Evolutionary conservation across 495 filamentous ascomycete genomes (phyloP).

Genomic region (Aspergillus biplanus): DNA sequence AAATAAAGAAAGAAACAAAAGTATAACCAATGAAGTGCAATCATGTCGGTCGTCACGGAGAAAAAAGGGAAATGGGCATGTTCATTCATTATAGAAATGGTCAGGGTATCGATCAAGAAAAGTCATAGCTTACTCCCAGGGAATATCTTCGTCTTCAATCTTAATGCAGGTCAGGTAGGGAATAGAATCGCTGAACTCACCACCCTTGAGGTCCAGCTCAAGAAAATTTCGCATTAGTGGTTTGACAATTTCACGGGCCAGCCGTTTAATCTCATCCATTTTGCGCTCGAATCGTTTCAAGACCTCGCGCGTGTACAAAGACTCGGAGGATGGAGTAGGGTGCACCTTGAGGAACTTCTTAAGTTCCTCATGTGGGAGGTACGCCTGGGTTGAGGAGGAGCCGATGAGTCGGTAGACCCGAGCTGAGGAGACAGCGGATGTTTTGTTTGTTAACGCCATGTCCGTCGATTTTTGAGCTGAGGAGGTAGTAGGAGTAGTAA

Average conservation of each 20-base stretch:
- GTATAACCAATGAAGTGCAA: background rate
- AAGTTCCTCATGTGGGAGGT: conserved; percentile 82
- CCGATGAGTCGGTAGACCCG: conserved; percentile 75
- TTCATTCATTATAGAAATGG: conserved; percentile 1
- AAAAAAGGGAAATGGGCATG: conserved; percentile 4
- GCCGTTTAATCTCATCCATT: conserved; percentile 82
- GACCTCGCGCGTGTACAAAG: conserved; percentile 75
- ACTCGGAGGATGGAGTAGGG: conserved; percentile 47
- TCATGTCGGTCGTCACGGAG: conserved; percentile 3
- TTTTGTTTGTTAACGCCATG: conserved; percentile 22
- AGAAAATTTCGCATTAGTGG: conserved; percentile 83
- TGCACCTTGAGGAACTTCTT: conserved; percentile 82
- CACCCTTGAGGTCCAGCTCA: conserved; percentile 68
- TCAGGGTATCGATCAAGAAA: conserved; percentile 16
- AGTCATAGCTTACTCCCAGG: conserved; percentile 60
- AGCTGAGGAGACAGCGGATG: conserved; percentile 46
- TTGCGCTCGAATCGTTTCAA: conserved; percentile 80
- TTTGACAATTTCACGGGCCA: conserved; percentile 80
- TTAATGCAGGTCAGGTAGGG: conserved; percentile 82
- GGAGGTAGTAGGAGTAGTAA: conserved; percentile 32
- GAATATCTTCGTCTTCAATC: conserved; percentile 75
- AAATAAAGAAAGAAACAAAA: conserved; percentile 8
- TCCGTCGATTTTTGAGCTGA: conserved; percentile 28
- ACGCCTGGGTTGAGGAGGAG: conserved; percentile 57
- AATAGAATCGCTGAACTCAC: conserved; percentile 47